Evolutionary conservation across 2,329 filamentous ascomycete genomes (phyloP).

Genomic region (Alternaria atra): DNA sequence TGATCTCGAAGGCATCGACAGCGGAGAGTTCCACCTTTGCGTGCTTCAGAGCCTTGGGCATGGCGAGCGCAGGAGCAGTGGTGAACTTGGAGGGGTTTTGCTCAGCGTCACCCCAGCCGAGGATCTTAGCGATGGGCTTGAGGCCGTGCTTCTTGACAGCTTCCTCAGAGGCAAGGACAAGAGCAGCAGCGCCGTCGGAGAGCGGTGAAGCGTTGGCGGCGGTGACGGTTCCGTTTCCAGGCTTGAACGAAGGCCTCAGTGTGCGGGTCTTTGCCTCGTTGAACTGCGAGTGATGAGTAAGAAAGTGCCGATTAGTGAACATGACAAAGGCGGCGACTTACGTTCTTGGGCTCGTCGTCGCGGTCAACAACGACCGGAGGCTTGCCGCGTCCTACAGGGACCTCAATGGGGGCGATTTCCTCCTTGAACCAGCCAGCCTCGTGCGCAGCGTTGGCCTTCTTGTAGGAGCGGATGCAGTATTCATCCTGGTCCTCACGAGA

Average conservation of each 20-base stretch:
- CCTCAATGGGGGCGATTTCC: slow-evolving; percentile 90
- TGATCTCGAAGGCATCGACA: slow-evolving; percentile 97
- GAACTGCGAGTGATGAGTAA: slow-evolving; percentile 51
- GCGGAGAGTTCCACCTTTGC: slow-evolving; percentile 80
- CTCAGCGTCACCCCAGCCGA: slow-evolving; percentile 95
- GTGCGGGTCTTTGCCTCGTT: slow-evolving; percentile 61
- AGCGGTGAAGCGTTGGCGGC: slow-evolving; percentile 96
- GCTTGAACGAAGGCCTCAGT: slow-evolving; percentile 79
- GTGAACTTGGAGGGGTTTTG: slow-evolving; percentile 95
- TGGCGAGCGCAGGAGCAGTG: slow-evolving; percentile 88
- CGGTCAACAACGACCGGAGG: slow-evolving; percentile 79
- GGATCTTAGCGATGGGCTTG: slow-evolving; percentile 94
- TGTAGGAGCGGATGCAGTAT: slow-evolving; percentile 94
- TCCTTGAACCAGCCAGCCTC: slow-evolving; percentile 80
- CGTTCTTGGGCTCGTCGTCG: slow-evolving; percentile 96
- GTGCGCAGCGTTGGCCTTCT: slow-evolving; percentile 88
- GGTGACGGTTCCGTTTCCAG: slow-evolving; percentile 86
- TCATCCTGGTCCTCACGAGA: slow-evolving; percentile 88
- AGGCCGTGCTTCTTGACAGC: slow-evolving; percentile 92
- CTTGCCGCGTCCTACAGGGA: slow-evolving; percentile 90
- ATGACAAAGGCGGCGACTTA: slow-evolving; percentile 48
- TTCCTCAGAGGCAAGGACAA: slow-evolving; percentile 92
- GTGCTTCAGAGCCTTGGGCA: slow-evolving; percentile 97
- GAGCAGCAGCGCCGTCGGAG: slow-evolving; percentile 90
- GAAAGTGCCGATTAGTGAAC: slow-evolving; percentile 17